Evolutionary conservation across 2,329 filamentous ascomycete genomes (phyloP).

Genomic region (Penicillium decumbens): DNA sequence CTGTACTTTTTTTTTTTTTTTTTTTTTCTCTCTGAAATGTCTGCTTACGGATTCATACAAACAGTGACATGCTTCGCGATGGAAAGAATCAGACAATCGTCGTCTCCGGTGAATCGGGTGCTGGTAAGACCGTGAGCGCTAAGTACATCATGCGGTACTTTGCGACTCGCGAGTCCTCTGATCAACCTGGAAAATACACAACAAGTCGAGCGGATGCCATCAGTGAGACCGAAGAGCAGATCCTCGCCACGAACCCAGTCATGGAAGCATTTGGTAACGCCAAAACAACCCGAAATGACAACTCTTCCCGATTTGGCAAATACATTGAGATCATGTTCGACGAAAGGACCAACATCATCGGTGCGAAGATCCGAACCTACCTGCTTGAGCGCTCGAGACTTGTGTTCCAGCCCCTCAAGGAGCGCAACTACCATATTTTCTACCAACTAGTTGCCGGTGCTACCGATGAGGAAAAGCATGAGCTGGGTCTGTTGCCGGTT

Average conservation of each 20-base stretch:
- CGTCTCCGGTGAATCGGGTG: constrained; percentile 98
- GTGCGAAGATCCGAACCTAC: constrained; percentile 94
- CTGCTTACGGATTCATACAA: constrained; percentile 37
- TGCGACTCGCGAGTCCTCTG: constrained; percentile 89
- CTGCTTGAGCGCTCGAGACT: constrained; percentile 89
- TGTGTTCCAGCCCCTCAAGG: constrained; percentile 95
- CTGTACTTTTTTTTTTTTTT: background rate
- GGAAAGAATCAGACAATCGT: constrained; percentile 96
- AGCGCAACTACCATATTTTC: constrained; percentile 98
- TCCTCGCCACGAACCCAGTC: constrained; percentile 95
- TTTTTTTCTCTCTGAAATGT: background rate
- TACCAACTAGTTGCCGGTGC: constrained; percentile 94
- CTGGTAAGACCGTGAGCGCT: constrained; percentile 96
- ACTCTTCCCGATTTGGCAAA: constrained; percentile 97
- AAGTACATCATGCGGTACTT: constrained; percentile 99
- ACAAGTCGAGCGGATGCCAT: constrained; percentile 75
- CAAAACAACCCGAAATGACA: constrained; percentile 99
- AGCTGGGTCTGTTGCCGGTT: constrained; percentile 71
- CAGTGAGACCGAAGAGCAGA: constrained; percentile 98
- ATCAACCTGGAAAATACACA: constrained; percentile 71
- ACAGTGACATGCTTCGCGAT: constrained; percentile 92
- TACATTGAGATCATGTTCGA: constrained; percentile 99
- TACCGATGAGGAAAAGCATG: constrained; percentile 74
- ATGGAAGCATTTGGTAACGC: constrained; percentile 99
- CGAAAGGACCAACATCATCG: constrained; percentile 89